Conservation (phyloP, 495 filamentous ascomycete species). For the Penicillium roqueforti region DNA sequence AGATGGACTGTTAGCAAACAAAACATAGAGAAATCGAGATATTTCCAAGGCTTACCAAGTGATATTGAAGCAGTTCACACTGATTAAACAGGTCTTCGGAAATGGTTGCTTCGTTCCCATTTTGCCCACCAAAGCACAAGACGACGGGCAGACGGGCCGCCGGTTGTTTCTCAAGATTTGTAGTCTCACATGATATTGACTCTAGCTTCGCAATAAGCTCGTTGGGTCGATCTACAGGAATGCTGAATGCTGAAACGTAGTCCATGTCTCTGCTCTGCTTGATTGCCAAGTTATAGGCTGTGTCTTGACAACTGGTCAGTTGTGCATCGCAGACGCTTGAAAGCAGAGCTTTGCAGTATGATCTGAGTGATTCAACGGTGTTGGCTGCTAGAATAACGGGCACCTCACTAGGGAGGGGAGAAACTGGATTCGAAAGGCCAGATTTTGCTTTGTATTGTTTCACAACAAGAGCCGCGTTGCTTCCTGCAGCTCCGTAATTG, state of each 20-base stretch:
- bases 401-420: background rate
- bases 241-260: background rate
- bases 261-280: background rate
- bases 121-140: slow-evolving; percentile 36
- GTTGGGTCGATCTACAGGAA: background rate
- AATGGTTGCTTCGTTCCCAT: slow-evolving; percentile 15
- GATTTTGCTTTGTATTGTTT: background rate
- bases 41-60: slow-evolving; percentile 14
- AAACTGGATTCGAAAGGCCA: background rate
- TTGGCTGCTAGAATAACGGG: background rate
- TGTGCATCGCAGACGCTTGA: background rate
- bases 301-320: background rate
- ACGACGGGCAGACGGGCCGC: slow-evolving; percentile 13
- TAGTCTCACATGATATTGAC: background rate
- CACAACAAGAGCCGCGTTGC: slow-evolving; percentile 27
- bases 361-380: background rate
- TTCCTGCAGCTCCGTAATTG: slow-evolving; percentile 36
- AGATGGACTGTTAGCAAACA: background rate
- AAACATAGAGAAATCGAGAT: background rate
- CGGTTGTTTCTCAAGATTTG: background rate
- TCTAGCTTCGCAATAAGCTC: background rate
- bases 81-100: slow-evolving; percentile 25
- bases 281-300: background rate
- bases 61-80: slow-evolving; percentile 24
- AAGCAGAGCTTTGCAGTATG: background rate